phyloP scores from a whole-genome alignment of 2,329 filamentous ascomycete species.

The Cytospora chrysosperma region DNA sequence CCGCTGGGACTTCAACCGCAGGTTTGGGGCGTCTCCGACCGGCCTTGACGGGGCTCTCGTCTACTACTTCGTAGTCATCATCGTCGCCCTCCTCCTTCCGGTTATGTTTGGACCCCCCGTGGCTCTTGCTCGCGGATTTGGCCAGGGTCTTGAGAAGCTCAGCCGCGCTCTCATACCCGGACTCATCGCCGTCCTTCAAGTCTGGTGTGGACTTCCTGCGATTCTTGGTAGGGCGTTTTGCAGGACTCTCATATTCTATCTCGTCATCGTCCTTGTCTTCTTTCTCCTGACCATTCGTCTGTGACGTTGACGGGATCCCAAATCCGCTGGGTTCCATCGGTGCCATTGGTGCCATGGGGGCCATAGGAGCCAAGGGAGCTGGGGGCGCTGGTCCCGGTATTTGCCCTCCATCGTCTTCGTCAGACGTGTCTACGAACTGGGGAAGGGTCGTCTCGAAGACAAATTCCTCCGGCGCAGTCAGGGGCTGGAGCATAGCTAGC shows the following conservation, averaged over 20 bases:
- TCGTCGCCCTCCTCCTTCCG: neutral
- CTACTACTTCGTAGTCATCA: neutral
- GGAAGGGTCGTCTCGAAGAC: constrained; percentile 3
- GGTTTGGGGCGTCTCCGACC: neutral
- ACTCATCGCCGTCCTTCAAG: neutral
- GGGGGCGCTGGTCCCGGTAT: constrained; percentile 9
- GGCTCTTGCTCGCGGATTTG: neutral
- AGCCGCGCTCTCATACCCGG: neutral
- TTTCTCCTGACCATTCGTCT: neutral
- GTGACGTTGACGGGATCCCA: neutral
- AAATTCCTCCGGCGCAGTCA: constrained; percentile 10
- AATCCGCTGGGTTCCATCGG: neutral
- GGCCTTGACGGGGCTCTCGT: neutral
- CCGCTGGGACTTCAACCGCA: constrained; percentile 22
- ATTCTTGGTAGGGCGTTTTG: neutral
- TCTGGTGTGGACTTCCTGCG: neutral
- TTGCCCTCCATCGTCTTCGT: constrained; percentile 11
- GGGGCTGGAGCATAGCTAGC: constrained; percentile 21
- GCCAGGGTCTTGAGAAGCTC: neutral
- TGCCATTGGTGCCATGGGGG: constrained; percentile 1
- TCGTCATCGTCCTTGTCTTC: constrained; percentile 7
- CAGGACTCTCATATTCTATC: constrained; percentile 18
- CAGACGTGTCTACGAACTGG: constrained; percentile 7
- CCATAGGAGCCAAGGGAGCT: constrained; percentile 17
- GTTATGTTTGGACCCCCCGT: neutral